These are phyloP conservation scores for Chlamydomonas eustigma DNA, from an alignment of 139 green algal species.

Conservation along the genomic window DNA sequence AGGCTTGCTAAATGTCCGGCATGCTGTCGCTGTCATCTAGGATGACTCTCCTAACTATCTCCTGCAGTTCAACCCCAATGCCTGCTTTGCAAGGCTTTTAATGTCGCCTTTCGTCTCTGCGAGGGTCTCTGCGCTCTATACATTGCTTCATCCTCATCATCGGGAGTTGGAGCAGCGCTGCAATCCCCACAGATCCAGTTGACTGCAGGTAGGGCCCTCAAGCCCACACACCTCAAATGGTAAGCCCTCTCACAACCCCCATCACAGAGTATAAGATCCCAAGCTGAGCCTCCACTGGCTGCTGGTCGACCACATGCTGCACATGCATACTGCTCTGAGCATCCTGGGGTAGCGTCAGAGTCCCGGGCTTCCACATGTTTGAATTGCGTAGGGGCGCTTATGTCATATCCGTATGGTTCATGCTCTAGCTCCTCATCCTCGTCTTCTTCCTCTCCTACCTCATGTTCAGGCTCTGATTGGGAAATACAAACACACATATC, in stretches of 20 bases:
- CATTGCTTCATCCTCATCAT: background rate
- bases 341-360: background rate
- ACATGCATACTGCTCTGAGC: background rate
- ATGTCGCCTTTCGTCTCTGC: background rate
- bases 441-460: background rate
- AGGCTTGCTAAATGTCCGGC: too few relatives aligned
- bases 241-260: constrained; percentile 4
- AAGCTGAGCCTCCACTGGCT: background rate
- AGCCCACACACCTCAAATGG: constrained; percentile 8
- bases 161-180: background rate
- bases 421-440: background rate
- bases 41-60: background rate
- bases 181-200: constrained; percentile 11
- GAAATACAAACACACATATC: too few relatives aligned
- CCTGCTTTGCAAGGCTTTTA: background rate
- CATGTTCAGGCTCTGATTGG: background rate
- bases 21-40: too few relatives aligned
- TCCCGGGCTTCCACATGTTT: too few relatives aligned
- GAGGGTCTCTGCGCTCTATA: background rate
- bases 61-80: background rate
- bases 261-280: background rate
- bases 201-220: background rate
- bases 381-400: background rate
- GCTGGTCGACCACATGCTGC: background rate
- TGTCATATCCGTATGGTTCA: background rate